Evolutionary conservation across 805 yeast species (phyloP).

Genomic region (Cyberlindnera subsufficiens): DNA sequence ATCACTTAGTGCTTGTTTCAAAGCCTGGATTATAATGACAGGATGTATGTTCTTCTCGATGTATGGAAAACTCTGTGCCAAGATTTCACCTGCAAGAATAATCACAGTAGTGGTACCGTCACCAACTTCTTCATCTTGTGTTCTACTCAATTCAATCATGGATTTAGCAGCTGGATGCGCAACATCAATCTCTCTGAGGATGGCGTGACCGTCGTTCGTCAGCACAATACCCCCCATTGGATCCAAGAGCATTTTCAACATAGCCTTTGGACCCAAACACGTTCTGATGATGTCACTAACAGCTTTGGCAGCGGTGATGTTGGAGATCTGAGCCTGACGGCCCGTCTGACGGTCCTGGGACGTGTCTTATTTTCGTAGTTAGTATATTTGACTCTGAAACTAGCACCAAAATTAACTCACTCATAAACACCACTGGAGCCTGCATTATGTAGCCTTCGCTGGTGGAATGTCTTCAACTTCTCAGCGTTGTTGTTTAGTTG

Average conservation of each 20-base stretch:
- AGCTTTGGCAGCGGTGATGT: constrained; percentile 98
- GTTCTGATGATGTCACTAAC: constrained; percentile 97
- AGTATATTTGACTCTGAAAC: background rate
- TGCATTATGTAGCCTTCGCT: constrained; percentile 41
- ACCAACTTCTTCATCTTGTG: constrained; percentile 98
- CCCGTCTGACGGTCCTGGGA: constrained; percentile 92
- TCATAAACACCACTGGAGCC: constrained; percentile 80
- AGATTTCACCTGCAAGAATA: constrained; percentile 92
- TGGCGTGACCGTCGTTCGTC: constrained; percentile 98
- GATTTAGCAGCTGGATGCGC: constrained; percentile 99
- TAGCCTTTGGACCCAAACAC: constrained; percentile 97
- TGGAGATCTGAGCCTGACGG: constrained; percentile 93
- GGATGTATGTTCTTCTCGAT: constrained; percentile 95
- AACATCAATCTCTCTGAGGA: constrained; percentile 91
- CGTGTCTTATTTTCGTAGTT: constrained; percentile 40
- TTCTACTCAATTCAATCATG: constrained; percentile 93
- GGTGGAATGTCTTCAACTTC: background rate
- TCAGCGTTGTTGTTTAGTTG: background rate
- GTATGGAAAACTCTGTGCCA: constrained; percentile 93
- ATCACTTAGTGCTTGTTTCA: constrained; percentile 84
- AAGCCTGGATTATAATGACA: constrained; percentile 89
- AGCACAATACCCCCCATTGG: constrained; percentile 93
- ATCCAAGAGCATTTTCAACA: constrained; percentile 95
- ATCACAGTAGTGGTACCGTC: constrained; percentile 98
- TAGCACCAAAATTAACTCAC: constrained; percentile 23